Percentiles rank a stretch among this genome's conserved stretches.
Evolutionary conservation across 768 basidiomycete genomes (phyloP).

Genomic region (Xerocomellus chrysenteron): DNA sequence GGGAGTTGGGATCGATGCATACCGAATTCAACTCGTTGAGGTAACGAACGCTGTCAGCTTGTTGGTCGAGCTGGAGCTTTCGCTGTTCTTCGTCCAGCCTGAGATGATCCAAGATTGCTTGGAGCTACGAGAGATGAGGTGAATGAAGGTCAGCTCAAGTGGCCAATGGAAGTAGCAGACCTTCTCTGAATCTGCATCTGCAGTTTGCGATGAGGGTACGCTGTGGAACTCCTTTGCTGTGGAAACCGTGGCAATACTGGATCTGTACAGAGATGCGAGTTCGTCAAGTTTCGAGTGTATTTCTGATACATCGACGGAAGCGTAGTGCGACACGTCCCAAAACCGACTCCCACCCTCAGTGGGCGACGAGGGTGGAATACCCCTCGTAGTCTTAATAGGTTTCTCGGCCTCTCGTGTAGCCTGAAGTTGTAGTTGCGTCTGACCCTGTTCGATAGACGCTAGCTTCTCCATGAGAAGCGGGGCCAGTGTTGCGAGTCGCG

Average conservation of each 20-base stretch:
- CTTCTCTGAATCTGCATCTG: conserved; percentile 17
- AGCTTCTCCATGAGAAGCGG: conserved; percentile 37
- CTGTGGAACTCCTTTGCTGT: neutral
- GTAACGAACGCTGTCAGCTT: conserved; percentile 73
- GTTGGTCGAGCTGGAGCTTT: conserved; percentile 55
- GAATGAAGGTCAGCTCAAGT: neutral
- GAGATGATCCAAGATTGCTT: conserved; percentile 48
- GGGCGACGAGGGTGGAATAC: conserved; percentile 10
- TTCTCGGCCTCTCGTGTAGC: conserved; percentile 7
- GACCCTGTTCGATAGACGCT: conserved; percentile 29
- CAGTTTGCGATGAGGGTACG: neutral
- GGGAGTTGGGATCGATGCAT: conserved; percentile 20
- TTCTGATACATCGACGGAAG: conserved; percentile 24
- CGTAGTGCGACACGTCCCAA: neutral
- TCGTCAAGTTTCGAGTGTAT: conserved; percentile 40
- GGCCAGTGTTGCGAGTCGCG: conserved; percentile 39
- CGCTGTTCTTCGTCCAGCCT: conserved; percentile 48
- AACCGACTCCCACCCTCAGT: neutral
- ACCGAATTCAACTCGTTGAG: conserved; percentile 76
- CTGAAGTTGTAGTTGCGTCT: conserved; percentile 18
- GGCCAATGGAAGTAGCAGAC: conserved; percentile 3
- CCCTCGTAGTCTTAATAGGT: neutral
- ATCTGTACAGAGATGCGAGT: conserved; percentile 28
- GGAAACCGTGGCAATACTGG: neutral
- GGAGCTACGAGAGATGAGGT: conserved; percentile 29